These are phyloP conservation scores for Penicillium roqueforti DNA, from an alignment of 495 filamentous ascomycete species.

Conservation along the genomic window DNA sequence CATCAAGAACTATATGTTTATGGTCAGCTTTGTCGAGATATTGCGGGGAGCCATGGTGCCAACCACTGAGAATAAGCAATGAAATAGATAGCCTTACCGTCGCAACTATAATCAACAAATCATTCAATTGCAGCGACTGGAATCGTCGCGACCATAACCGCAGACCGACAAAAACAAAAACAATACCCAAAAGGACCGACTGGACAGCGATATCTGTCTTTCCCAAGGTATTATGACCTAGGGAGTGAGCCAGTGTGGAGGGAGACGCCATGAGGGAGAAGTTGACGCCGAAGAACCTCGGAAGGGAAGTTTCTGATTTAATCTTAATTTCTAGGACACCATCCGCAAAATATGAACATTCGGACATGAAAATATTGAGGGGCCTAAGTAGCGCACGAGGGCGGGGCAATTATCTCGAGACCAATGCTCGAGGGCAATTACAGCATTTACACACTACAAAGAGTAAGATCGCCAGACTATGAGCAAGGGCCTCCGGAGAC, in stretches of 20 bases:
- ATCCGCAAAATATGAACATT: background rate
- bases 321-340: background rate
- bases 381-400: background rate
- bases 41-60: background rate
- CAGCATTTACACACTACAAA: conserved; percentile 3
- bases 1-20: conserved; percentile 12
- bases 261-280: conserved; percentile 14
- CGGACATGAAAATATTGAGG: background rate
- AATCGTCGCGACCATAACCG: conserved; percentile 23
- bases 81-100: conserved; percentile 13
- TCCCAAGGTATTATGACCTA: conserved; percentile 26
- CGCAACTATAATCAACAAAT: conserved; percentile 19
- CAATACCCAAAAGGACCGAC: conserved; percentile 15
- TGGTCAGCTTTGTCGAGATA: background rate
- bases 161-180: conserved; percentile 14
- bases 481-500: background rate
- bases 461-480: conserved; percentile 4
- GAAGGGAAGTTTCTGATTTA: background rate
- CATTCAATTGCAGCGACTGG: conserved; percentile 14
- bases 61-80: background rate
- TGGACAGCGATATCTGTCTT: conserved; percentile 24
- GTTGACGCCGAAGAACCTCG: background rate
- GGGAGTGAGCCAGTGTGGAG: conserved; percentile 11
- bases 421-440: background rate
- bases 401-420: background rate